phyloP scores from a whole-genome alignment of 305 asterid species.

The Solanum hybrid region DNA sequence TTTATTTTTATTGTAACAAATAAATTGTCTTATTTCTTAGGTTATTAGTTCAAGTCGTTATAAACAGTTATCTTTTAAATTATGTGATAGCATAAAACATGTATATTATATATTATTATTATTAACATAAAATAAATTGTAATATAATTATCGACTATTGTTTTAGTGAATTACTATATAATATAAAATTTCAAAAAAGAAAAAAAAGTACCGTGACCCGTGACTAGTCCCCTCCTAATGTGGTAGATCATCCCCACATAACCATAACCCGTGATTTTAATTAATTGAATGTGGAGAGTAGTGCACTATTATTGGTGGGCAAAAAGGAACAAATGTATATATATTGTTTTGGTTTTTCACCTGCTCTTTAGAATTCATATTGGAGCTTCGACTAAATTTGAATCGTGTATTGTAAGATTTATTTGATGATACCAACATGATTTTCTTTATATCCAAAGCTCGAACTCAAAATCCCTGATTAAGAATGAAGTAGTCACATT shows the following conservation, averaged over 20 bases:
- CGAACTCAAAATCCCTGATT: rapidly evolving
- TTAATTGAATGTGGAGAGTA: background rate
- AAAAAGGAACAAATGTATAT: background rate
- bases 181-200: background rate
- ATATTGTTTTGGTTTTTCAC: too few species aligned
- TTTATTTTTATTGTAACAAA: too few species aligned
- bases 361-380: too few species aligned
- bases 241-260: background rate
- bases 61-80: too few species aligned
- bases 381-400: rapidly evolving
- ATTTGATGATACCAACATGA: background rate
- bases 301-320: background rate
- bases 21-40: background rate
- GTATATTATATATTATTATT: background rate
- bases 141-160: background rate
- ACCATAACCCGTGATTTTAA: background rate
- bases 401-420: rapidly evolving
- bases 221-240: background rate
- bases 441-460: too few species aligned
- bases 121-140: too few species aligned
- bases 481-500: too few species aligned
- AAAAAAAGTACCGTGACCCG: background rate
- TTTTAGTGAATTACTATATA: background rate
- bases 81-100: too few species aligned
- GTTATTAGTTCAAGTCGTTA: too few species aligned